Percentiles rank a stretch among this genome's conserved stretches.
Conservation (phyloP, 208 protist species). For the Herpetomonas muscarum region DNA sequence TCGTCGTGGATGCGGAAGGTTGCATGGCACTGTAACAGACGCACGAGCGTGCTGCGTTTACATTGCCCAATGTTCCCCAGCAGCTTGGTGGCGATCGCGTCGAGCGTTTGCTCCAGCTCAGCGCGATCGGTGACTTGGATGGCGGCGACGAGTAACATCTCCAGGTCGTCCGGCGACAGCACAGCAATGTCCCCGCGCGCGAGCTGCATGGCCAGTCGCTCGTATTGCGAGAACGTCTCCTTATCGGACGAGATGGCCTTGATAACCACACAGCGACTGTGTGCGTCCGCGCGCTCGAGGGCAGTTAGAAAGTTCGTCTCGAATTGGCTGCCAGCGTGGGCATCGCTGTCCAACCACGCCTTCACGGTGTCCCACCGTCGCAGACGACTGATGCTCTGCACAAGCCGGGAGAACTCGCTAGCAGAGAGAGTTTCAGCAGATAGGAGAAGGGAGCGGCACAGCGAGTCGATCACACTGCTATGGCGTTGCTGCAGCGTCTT, state of each 20-base stretch:
- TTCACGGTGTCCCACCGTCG: slow-evolving; percentile 19
- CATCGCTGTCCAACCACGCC: not conserved
- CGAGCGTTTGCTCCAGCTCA: slow-evolving; percentile 55
- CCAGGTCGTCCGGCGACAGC: slow-evolving; percentile 72
- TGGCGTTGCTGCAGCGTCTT: not conserved
- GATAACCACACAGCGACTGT: slow-evolving; percentile 76
- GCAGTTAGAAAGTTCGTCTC: slow-evolving; percentile 14
- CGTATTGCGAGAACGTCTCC: slow-evolving; percentile 36
- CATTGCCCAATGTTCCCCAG: slow-evolving; percentile 55
- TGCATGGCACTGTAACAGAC: slow-evolving; percentile 77
- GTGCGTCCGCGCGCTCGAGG: slow-evolving; percentile 59
- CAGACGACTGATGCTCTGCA: slow-evolving; percentile 56
- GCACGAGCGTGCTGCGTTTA: slow-evolving; percentile 68
- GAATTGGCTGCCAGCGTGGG: slow-evolving; percentile 14
- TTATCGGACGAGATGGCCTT: slow-evolving; percentile 53
- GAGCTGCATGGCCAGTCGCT: slow-evolving; percentile 39
- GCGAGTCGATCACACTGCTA: not conserved
- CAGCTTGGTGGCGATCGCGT: slow-evolving; percentile 71
- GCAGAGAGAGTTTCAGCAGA: slow-evolving; percentile 25
- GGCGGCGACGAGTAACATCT: slow-evolving; percentile 57
- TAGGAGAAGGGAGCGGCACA: not conserved
- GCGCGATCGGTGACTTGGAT: slow-evolving; percentile 29
- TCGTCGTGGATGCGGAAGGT: slow-evolving; percentile 51
- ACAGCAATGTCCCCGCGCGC: slow-evolving; percentile 39
- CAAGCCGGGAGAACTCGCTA: slow-evolving; percentile 59